Evolutionary conservation across 768 basidiomycete species (phyloP).

Genomic region (Amanita muscaria): DNA sequence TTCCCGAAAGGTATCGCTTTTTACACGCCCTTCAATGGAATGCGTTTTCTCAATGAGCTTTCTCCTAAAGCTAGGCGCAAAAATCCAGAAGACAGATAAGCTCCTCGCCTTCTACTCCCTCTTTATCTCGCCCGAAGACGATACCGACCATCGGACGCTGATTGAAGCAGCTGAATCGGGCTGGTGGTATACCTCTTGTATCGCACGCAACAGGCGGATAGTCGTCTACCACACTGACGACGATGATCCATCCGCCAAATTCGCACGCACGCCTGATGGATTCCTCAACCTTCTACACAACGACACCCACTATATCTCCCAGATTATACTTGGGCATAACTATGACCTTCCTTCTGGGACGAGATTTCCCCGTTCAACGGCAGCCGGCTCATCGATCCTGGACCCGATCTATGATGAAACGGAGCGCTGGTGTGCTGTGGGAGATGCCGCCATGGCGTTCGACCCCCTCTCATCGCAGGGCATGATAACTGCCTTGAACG

Average conservation of each 20-base stretch:
- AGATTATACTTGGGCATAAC: conserved; percentile 13
- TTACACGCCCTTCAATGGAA: too few species aligned
- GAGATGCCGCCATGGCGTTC: conserved; percentile 30
- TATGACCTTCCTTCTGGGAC: conserved; percentile 18
- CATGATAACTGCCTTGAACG: conserved; percentile 27
- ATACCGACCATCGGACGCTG: conserved; percentile 23
- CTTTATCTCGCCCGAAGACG: conserved; percentile 15
- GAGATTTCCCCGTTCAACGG: conserved; percentile 17
- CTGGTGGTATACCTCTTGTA: conserved; percentile 27
- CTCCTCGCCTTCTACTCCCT: conserved; percentile 25
- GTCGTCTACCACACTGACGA: conserved; percentile 27
- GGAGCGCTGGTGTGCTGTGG: conserved; percentile 24
- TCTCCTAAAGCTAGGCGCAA: conserved; percentile 24
- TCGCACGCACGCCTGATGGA: conserved; percentile 18
- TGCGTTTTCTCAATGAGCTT: neutral
- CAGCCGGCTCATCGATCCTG: conserved; percentile 22
- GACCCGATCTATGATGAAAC: conserved; percentile 15
- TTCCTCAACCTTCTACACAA: conserved; percentile 23
- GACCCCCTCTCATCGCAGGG: conserved; percentile 33
- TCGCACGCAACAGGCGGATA: conserved; percentile 20
- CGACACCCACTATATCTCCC: conserved; percentile 18
- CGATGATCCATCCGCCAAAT: conserved; percentile 15
- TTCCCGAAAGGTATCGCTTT: conserved; percentile 16
- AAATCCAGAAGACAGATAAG: conserved; percentile 15
- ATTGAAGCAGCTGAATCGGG: conserved; percentile 26